phyloP scores from a whole-genome alignment of 129 eudicot species.

The Rutidosis leptorrhynchoides region DNA sequence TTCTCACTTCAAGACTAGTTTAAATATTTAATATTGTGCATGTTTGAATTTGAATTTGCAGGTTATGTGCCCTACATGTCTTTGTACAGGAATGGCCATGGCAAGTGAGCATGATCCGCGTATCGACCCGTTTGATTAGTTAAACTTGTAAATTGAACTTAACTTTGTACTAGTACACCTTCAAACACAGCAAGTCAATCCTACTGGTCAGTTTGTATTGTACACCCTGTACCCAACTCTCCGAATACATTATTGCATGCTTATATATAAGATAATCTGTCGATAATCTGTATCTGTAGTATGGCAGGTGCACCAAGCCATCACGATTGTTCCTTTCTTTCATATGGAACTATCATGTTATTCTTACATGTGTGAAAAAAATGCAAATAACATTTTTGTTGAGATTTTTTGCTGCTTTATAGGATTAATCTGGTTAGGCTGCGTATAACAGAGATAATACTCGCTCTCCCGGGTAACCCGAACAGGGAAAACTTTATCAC shows the following conservation, averaged over 20 bases:
- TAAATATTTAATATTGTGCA: neutral
- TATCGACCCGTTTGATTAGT: conserved; percentile 89
- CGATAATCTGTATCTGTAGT: too few relatives aligned
- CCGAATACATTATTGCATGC: conserved; percentile 1
- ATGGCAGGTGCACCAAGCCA: conserved; percentile 5
- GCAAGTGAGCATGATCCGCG: conserved; percentile 99
- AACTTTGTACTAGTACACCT: conserved; percentile 21
- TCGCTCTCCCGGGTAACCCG: too few relatives aligned
- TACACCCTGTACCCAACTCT: conserved; percentile 4
- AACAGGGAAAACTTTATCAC: too few relatives aligned
- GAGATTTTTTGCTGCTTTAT: too few relatives aligned
- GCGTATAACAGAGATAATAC: too few relatives aligned
- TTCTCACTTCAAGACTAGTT: conserved; percentile 21
- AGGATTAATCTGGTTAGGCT: too few relatives aligned
- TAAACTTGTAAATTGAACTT: conserved; percentile 12
- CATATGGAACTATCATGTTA: neutral
- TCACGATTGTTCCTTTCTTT: neutral
- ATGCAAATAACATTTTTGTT: too few relatives aligned
- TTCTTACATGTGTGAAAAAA: too few relatives aligned
- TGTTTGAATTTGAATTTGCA: conserved; percentile 30
- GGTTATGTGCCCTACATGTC: conserved; percentile 99
- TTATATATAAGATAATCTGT: conserved; percentile 6
- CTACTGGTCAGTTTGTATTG: conserved; percentile 21
- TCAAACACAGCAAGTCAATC: conserved; percentile 9
- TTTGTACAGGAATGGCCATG: conserved; percentile 99